These are phyloP conservation scores for Aegilops sharonensis DNA, from an alignment of 176 grass and related monocot species.

Conservation along the genomic window DNA sequence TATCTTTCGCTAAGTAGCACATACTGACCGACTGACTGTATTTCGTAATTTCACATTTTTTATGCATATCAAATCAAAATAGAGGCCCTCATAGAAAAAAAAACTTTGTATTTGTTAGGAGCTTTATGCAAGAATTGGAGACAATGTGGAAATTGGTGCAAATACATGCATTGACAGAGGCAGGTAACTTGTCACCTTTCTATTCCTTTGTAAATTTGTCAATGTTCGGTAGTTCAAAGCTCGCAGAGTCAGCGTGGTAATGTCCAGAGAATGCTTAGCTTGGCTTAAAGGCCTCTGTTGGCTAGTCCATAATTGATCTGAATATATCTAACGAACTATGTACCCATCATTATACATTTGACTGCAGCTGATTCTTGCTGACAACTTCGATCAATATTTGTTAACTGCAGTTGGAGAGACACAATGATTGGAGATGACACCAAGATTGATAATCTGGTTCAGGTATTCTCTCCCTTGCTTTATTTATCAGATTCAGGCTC, in stretches of 20 bases:
- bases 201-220: background rate
- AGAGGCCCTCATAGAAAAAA: background rate
- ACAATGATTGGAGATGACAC: constrained; percentile 78
- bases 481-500: background rate
- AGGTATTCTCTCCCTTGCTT: constrained; percentile 39
- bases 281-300: background rate
- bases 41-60: background rate
- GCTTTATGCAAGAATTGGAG: background rate
- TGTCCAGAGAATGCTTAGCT: background rate
- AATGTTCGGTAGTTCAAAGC: background rate
- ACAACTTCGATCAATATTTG: constrained; percentile 14
- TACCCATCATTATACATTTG: background rate
- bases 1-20: background rate
- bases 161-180: constrained; percentile 96
- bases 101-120: background rate
- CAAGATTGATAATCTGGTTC: constrained; percentile 96
- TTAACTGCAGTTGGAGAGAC: constrained; percentile 76
- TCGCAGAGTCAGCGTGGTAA: background rate
- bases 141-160: constrained; percentile 68
- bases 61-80: background rate
- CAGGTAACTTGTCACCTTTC: constrained; percentile 46
- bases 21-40: background rate
- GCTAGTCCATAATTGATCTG: constrained; percentile 6
- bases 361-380: background rate
- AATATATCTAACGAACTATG: background rate